These are phyloP conservation scores for Boletus reticuloceps DNA, from an alignment of 768 basidiomycete species.

Conservation along the genomic window DNA sequence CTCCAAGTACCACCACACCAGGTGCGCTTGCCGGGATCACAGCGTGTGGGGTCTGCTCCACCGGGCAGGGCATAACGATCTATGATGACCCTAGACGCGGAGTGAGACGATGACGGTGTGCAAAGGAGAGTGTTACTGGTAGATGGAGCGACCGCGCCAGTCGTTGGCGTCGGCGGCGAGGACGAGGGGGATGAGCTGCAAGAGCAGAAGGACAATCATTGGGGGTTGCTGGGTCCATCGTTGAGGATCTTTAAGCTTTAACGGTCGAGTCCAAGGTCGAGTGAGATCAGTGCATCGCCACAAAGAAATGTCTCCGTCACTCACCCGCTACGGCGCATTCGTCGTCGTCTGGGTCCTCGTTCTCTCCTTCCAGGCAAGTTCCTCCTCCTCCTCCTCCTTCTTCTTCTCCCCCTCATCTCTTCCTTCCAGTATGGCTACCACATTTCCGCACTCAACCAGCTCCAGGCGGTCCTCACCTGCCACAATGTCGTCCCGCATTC, in stretches of 20 bases:
- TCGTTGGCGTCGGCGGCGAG: slow-evolving; percentile 11
- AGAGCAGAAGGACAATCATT: slow-evolving; percentile 1
- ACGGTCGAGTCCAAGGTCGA: no score
- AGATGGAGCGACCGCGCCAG: slow-evolving; percentile 16
- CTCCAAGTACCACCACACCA: slow-evolving; percentile 19
- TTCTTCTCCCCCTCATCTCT: not conserved
- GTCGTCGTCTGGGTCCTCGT: slow-evolving; percentile 69
- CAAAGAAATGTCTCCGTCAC: slow-evolving; percentile 27
- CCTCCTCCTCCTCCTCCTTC: not conserved
- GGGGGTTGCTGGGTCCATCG: no score
- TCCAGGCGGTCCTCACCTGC: slow-evolving; percentile 78
- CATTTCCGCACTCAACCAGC: slow-evolving; percentile 88
- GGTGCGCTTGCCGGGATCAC: slow-evolving; percentile 11
- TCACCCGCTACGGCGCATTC: slow-evolving; percentile 62
- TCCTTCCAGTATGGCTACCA: slow-evolving; percentile 79
- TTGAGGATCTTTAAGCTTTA: no score
- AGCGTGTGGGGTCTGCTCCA: slow-evolving; percentile 5
- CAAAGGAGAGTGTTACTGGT: slow-evolving; percentile 1
- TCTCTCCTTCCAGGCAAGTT: slow-evolving; percentile 51
- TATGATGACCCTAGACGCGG: slow-evolving; percentile 3
- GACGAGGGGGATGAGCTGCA: not conserved
- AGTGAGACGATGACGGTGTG: not conserved
- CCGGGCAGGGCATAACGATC: slow-evolving; percentile 13
- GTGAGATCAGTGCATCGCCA: no score
- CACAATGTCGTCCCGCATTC: slow-evolving; percentile 26